Conservation (phyloP, 257 asterid genomes). For the Avicennia marina region DNA sequence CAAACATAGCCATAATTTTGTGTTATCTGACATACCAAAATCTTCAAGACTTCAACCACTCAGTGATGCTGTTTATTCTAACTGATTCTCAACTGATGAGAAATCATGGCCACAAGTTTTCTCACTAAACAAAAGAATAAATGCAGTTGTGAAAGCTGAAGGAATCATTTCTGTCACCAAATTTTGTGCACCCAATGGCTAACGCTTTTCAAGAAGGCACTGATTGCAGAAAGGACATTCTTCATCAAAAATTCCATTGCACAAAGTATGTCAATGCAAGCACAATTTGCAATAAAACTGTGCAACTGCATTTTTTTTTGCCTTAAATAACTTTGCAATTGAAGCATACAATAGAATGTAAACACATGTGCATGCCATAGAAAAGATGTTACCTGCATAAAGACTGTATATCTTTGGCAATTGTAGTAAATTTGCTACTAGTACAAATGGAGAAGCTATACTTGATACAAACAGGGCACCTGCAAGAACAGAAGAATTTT, state of each 20-base stretch:
- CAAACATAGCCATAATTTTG: not conserved
- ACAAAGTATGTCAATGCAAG: too few relatives aligned
- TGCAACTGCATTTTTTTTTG: too few relatives aligned
- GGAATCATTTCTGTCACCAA: too few relatives aligned
- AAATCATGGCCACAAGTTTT: not conserved
- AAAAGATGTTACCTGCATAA: slow-evolving; percentile 49
- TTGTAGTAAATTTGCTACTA: slow-evolving; percentile 50
- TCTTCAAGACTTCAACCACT: not conserved
- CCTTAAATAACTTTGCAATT: too few relatives aligned
- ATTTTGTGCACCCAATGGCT: too few relatives aligned
- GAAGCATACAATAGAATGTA: not conserved
- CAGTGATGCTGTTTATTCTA: not conserved
- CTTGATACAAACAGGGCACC: slow-evolving; percentile 76
- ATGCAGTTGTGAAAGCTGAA: not conserved
- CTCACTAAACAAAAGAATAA: not conserved
- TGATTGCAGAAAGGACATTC: too few relatives aligned
- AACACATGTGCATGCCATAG: not conserved
- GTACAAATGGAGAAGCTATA: slow-evolving; percentile 72
- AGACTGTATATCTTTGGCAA: slow-evolving; percentile 78
- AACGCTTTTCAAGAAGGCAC: too few relatives aligned
- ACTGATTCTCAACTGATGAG: not conserved
- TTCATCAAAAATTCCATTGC: too few relatives aligned
- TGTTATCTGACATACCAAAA: not conserved
- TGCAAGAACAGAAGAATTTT: slow-evolving; percentile 19
- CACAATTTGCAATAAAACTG: too few relatives aligned